phyloP scores from a whole-genome alignment of 108 stramenopile genomes.

The Pseudonitzschia pungens region DNA sequence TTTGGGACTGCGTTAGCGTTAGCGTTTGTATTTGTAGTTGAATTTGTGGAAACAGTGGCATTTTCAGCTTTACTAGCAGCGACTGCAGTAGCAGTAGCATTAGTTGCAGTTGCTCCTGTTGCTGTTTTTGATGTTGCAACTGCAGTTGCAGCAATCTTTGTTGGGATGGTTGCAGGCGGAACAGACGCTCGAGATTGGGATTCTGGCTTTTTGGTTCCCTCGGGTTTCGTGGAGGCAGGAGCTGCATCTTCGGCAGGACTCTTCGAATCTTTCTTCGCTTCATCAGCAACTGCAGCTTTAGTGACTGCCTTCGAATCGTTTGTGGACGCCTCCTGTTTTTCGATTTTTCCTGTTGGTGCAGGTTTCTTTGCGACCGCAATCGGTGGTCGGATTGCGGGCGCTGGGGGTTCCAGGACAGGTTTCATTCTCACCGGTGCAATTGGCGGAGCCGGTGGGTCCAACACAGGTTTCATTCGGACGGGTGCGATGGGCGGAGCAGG shows the following conservation, averaged over 20 bases:
- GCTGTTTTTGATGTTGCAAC: no score
- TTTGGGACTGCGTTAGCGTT: constrained; percentile 5
- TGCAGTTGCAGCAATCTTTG: constrained; percentile 9
- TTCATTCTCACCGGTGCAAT: constrained; percentile 8
- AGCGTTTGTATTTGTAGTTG: constrained; percentile 3
- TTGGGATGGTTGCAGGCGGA: background rate
- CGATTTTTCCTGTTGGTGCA: background rate
- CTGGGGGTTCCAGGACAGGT: constrained; percentile 1
- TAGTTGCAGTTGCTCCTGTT: background rate
- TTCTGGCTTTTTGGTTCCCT: background rate
- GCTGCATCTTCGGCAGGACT: background rate
- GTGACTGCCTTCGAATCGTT: background rate
- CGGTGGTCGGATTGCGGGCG: constrained; percentile 6
- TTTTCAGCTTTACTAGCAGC: background rate
- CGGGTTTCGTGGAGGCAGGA: background rate
- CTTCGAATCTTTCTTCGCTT: background rate
- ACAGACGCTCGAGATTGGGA: background rate
- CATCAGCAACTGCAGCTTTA: no score
- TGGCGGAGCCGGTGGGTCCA: background rate
- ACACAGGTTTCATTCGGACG: constrained; percentile 11
- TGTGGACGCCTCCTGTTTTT: background rate
- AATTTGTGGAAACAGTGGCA: constrained; percentile 5
- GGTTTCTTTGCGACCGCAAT: background rate
- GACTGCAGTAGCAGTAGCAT: background rate
- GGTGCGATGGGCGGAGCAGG: constrained; percentile 1